Base-by-base conservation (phyloP, 371 early-diverging fungal species). In the Mortierella sp. region DNA sequence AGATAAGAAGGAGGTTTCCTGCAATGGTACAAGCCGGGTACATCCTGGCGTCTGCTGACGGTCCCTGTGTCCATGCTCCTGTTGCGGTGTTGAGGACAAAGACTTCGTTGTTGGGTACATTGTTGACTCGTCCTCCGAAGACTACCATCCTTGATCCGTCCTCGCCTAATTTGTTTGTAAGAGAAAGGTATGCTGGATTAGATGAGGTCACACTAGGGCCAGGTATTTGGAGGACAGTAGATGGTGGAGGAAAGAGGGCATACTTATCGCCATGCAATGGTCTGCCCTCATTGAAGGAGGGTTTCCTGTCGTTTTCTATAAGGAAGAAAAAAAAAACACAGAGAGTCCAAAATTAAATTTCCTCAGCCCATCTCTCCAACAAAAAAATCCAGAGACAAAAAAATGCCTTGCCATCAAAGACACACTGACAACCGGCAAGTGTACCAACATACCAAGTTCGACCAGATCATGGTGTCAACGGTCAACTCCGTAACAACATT, bases 191-290 rank as follows among this genome's bases (percentile, higher is more conserved):
- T 46, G 12, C 0, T 46, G 56, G 2, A n/a, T 11, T 24, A 56
- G 56, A 56, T 49, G 49, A 49, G 49, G 14, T 49, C 2, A 49
- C 12, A 46, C 46, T 14, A 49, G 49, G 14, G 49, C 3, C 16
- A 18, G 4, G 55, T 55, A n/a, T 8, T 55, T 55, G n/a, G 24
- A n/a, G n/a, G 29, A 29, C 11, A 58, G 58, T 8, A n/a, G 4
- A 27, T 10, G 11, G 7, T 6, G 21, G 4, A 55, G 55, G 21
- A n/a, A 56, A 27, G 4, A 12, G 10, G 29, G 12, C 60, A 14
- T 60, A 60, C 60, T 60, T 60, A 29, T 29, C 14, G 60, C 60
- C 60, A 60, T 60, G 60, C 60, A 60, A 29, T 60, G 60, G 32
- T 60, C 60, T 29, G 32, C 60, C 29, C 60, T 27, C 60, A 32